Evolutionary conservation across 345 rosid genomes (phyloP).

Genomic region (Carallia pectinifolia): DNA sequence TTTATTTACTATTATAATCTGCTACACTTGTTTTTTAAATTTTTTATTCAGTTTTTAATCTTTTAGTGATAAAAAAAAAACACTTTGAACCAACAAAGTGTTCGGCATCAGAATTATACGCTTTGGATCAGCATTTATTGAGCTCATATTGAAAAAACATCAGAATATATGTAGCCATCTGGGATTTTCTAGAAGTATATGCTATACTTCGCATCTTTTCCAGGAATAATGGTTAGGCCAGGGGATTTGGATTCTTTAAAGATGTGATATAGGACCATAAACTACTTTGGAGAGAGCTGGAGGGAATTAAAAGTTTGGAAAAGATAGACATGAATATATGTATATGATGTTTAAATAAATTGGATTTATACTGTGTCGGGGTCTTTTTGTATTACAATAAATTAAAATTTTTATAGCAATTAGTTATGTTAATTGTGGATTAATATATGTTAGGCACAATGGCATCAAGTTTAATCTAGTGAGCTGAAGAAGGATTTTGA

Average conservation of each 20-base stretch:
- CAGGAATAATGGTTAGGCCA: not conserved
- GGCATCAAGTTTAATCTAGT: not conserved
- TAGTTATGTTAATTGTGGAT: too few relatives aligned
- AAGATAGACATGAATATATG: not conserved
- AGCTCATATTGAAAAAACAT: conserved; percentile 19
- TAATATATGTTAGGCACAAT: too few relatives aligned
- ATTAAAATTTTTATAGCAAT: too few relatives aligned
- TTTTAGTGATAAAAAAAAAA: too few relatives aligned
- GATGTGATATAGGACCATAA: conserved; percentile 12
- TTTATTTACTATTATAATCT: too few relatives aligned
- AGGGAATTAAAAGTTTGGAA: not conserved
- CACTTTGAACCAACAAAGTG: too few relatives aligned
- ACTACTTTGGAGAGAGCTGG: conserved; percentile 5
- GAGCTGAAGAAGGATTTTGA: not conserved
- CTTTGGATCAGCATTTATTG: not conserved
- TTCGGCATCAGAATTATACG: not conserved
- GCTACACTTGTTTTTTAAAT: too few relatives aligned
- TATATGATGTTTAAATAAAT: conserved; percentile 18
- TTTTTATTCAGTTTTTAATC: too few relatives aligned
- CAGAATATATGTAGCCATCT: conserved; percentile 10
- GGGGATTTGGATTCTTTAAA: conserved; percentile 30
- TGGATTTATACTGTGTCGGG: conserved; percentile 8
- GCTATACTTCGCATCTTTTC: conserved; percentile 29
- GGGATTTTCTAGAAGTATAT: conserved; percentile 29
- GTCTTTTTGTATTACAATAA: too few relatives aligned